These are phyloP conservation scores for Platanus orientalis DNA, from an alignment of 164 flowering plant genomes.

Conservation along the genomic window DNA sequence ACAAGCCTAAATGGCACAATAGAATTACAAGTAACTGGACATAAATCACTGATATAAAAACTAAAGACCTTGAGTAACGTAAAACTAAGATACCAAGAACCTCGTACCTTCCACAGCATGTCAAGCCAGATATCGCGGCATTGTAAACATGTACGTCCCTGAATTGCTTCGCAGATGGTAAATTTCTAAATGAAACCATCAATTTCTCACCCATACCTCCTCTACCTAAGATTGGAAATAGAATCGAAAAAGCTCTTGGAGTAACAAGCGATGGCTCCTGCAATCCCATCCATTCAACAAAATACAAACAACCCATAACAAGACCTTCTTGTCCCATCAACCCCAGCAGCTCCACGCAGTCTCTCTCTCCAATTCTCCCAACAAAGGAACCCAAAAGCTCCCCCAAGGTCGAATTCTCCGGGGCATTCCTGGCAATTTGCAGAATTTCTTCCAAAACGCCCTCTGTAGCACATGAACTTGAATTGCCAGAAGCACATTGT, in stretches of 20 bases:
- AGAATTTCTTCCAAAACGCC: conserved; percentile 51
- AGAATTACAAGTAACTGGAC: not conserved
- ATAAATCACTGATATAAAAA: not conserved
- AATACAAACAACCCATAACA: conserved; percentile 53
- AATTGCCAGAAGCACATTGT: conserved; percentile 10
- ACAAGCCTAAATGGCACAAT: not conserved
- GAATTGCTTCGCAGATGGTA: conserved; percentile 47
- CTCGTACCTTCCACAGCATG: conserved; percentile 54
- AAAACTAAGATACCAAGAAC: not conserved
- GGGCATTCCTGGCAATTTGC: conserved; percentile 44
- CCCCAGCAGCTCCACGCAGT: conserved; percentile 55
- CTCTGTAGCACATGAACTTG: conserved; percentile 3
- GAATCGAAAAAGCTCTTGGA: conserved; percentile 54
- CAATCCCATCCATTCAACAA: conserved; percentile 85
- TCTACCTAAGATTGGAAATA: conserved; percentile 64
- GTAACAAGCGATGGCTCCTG: conserved; percentile 65
- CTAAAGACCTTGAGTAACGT: not conserved
- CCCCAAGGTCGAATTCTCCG: conserved; percentile 57
- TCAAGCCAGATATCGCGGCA: conserved; percentile 73
- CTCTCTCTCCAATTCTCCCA: conserved; percentile 44
- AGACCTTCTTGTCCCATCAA: conserved; percentile 59
- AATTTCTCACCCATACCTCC: conserved; percentile 61
- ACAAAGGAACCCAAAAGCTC: conserved; percentile 51
- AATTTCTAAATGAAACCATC: conserved; percentile 55
- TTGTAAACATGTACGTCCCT: conserved; percentile 68